Conservation (phyloP, 352 stramenopile genomes). For the Phytophthora pisi region DNA sequence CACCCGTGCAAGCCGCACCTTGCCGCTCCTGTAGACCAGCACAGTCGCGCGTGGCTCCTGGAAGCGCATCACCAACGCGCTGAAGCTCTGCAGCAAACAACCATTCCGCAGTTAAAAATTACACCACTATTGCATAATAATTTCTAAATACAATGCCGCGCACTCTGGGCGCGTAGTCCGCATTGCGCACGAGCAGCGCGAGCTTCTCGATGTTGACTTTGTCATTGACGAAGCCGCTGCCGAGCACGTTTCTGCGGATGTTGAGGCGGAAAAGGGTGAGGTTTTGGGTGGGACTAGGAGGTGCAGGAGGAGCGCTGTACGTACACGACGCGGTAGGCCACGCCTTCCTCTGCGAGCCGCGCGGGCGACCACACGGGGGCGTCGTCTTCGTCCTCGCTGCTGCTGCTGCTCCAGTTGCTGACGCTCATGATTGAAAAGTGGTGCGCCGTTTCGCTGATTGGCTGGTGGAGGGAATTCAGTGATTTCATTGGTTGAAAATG, state of each 20-base stretch:
- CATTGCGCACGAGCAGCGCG: constrained; percentile 72
- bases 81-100: constrained; percentile 52
- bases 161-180: constrained; percentile 69
- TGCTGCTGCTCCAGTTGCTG: constrained; percentile 36
- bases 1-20: constrained; percentile 35
- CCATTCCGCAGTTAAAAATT: neutral
- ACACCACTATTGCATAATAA: neutral
- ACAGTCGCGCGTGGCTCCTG: constrained; percentile 58
- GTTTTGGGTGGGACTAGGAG: neutral
- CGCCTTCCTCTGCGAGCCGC: constrained; percentile 55
- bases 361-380: constrained; percentile 39
- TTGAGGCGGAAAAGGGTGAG: neutral
- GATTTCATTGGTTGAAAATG: neutral
- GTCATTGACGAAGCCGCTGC: constrained; percentile 57
- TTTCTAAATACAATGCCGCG: neutral
- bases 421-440: constrained; percentile 30
- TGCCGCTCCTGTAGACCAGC: constrained; percentile 69
- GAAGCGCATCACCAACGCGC: constrained; percentile 72
- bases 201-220: constrained; percentile 66
- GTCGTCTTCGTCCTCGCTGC: constrained; percentile 27
- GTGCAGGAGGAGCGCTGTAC: neutral
- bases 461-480: constrained; percentile 4
- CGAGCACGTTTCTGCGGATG: constrained; percentile 62
- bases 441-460: constrained; percentile 12
- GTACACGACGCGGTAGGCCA: constrained; percentile 65